These are phyloP conservation scores for Oidiodendron maius DNA, from an alignment of 495 filamentous ascomycete species.

Conservation along the genomic window DNA sequence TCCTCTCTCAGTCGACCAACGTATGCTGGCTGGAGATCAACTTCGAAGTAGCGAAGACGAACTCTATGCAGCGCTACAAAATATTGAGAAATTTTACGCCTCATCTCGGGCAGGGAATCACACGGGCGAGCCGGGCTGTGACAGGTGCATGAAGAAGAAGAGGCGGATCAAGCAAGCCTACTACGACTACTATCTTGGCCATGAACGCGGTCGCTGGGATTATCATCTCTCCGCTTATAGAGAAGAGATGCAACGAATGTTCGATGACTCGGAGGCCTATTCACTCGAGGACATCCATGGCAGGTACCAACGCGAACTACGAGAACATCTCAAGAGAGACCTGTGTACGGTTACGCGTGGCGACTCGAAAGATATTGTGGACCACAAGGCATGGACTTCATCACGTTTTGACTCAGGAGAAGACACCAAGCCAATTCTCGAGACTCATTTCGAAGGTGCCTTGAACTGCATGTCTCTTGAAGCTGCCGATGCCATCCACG, in stretches of 20 bases:
- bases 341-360: constrained; percentile 11
- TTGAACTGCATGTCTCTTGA: not conserved
- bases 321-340: constrained; percentile 20
- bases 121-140: constrained; percentile 19
- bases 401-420: not conserved
- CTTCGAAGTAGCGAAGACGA: constrained; percentile 8
- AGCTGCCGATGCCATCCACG: not conserved
- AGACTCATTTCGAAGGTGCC: not conserved
- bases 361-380: not conserved
- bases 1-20: constrained; percentile 16
- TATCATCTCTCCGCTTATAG: constrained; percentile 10
- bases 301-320: constrained; percentile 8
- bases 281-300: constrained; percentile 20
- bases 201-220: constrained; percentile 19
- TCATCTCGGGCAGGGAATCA: constrained; percentile 22
- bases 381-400: not conserved
- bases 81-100: constrained; percentile 20
- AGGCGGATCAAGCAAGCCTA: constrained; percentile 21
- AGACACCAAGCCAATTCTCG: not conserved
- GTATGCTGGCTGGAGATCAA: constrained; percentile 8
- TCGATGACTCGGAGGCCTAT: constrained; percentile 19
- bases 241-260: constrained; percentile 18
- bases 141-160: constrained; percentile 25
- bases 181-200: constrained; percentile 21
- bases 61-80: constrained; percentile 7